Percentiles rank a stretch among this genome's conserved stretches.
Conservation (phyloP, 2,329 filamentous ascomycete genomes). For the Phaeosphaeriaceae sp. region DNA sequence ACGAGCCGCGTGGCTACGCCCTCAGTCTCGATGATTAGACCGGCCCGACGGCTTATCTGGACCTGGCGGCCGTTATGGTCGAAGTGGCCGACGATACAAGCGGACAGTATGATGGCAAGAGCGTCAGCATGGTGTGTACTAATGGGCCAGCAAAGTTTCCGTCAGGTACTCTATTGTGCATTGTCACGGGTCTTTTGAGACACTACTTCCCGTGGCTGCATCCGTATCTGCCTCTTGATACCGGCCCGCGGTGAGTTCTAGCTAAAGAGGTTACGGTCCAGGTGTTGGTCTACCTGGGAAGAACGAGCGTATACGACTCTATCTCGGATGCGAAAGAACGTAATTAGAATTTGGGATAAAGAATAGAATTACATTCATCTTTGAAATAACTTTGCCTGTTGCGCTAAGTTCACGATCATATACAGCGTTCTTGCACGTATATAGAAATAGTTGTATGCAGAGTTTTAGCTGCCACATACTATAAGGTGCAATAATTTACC, state of each 20-base stretch:
- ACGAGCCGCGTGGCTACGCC: constrained; percentile 49
- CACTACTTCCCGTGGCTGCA: constrained; percentile 46
- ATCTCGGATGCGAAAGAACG: too few relatives aligned
- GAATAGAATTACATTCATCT: too few relatives aligned
- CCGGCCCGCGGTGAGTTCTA: neutral
- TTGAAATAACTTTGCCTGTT: too few relatives aligned
- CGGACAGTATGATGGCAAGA: constrained; percentile 17
- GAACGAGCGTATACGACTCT: too few relatives aligned
- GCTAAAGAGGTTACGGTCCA: too few relatives aligned
- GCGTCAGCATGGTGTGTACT: constrained; percentile 39
- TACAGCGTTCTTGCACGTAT: too few relatives aligned
- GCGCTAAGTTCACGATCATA: too few relatives aligned
- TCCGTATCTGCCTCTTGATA: constrained; percentile 33
- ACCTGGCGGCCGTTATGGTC: constrained; percentile 57
- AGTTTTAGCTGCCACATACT: too few relatives aligned
- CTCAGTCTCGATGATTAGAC: constrained; percentile 49
- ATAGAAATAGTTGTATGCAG: too few relatives aligned
- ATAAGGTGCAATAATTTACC: too few relatives aligned
- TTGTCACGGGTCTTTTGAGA: constrained; percentile 40
- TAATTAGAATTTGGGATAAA: too few relatives aligned
- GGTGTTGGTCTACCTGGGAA: too few relatives aligned
- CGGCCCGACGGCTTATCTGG: constrained; percentile 50
- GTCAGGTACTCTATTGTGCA: constrained; percentile 39
- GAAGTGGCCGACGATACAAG: constrained; percentile 50
- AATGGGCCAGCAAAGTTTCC: constrained; percentile 39